Evolutionary conservation across 306 rosid genomes (phyloP), one percentile per base, ranked within the genome.

Genomic region (Potentilla sterilis): DNA sequence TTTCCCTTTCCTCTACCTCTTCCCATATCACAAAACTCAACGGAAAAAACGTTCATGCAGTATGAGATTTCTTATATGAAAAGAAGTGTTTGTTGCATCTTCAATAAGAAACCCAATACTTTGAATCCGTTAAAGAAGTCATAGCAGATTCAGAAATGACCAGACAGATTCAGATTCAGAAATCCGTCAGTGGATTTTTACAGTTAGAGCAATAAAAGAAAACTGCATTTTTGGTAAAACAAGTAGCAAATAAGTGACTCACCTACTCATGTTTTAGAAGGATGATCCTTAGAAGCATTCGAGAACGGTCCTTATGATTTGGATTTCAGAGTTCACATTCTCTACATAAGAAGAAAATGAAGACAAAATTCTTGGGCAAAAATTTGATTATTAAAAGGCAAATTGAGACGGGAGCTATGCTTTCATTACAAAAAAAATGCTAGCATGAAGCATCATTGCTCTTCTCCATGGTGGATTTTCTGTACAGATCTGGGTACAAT

Each of bases 1-100:
- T 81, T 86, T 34, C 83, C 89, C 65, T 86, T 86, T 75, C 89
- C 89, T 62, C 89, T 75, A 49, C 89, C 89, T 83, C 86, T 77
- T 55, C 89, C 89, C 89, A 86, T 86, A 66, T 82, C 64, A 80
- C 75, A 83, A 67, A 89, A 79, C 80, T 71, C 75, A 77, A 75
- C 35, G 55, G 81, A 76, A 67, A 54, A 59, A 61, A 62, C 52
- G 79, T 47, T 86, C 93, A 89, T 73, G 77, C 92, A 91, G 79
- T 77, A 78, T 52, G 64, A 47, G 74, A 73, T 75, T 71, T 79
- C 92, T 67, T 77, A 38, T 68, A 81, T 37, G 87, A 77, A 37
- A 37, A 6, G 70, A 79, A 81, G 62, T 62, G 74, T 34, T 49
- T 18, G 67, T 34, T 81, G 81, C 79, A 80, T 83, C 80, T 83